Percentiles rank a stretch among this genome's conserved stretches.
Evolutionary conservation across 2,329 filamentous ascomycete genomes (phyloP).

Genomic region (Trichoderma brevicompactum): DNA sequence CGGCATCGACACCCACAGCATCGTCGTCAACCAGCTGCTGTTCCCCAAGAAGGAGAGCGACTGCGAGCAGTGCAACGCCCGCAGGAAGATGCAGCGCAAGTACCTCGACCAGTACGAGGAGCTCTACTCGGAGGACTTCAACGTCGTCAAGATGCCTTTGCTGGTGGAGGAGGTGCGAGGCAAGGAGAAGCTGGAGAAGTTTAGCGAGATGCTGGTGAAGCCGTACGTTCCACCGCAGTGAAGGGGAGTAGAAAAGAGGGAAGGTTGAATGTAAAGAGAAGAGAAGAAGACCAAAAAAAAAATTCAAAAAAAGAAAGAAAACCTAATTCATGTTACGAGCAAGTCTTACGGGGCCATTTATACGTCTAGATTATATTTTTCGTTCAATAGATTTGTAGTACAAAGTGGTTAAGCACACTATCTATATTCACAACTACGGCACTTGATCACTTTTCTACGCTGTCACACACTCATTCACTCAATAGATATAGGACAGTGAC

Average conservation of each 20-base stretch:
- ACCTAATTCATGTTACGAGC: neutral
- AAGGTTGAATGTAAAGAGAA: neutral
- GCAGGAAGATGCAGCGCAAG: constrained; percentile 98
- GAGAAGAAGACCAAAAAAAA: neutral
- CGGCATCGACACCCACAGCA: constrained; percentile 93
- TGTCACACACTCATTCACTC: neutral
- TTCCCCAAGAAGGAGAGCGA: constrained; percentile 84
- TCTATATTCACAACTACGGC: too few species aligned
- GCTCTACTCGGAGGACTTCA: constrained; percentile 93
- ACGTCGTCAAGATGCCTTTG: constrained; percentile 97
- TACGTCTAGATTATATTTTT: constrained; percentile 5
- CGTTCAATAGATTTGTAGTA: neutral
- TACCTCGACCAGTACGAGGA: constrained; percentile 99
- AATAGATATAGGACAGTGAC: neutral
- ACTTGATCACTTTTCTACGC: too few species aligned
- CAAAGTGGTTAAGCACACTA: too few species aligned
- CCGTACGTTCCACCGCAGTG: constrained; percentile 71
- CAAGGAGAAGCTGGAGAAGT: constrained; percentile 90
- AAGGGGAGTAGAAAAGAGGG: constrained; percentile 27
- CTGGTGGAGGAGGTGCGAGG: constrained; percentile 94
- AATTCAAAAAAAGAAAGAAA: neutral
- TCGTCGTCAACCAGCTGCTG: constrained; percentile 96
- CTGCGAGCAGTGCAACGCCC: constrained; percentile 93
- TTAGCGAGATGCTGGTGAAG: constrained; percentile 80
- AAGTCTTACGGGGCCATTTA: neutral